Evolutionary conservation across 177 flowering plant species (phyloP), one percentile per base, ranked within the genome.

Genomic region (Vitis hybrid): DNA sequence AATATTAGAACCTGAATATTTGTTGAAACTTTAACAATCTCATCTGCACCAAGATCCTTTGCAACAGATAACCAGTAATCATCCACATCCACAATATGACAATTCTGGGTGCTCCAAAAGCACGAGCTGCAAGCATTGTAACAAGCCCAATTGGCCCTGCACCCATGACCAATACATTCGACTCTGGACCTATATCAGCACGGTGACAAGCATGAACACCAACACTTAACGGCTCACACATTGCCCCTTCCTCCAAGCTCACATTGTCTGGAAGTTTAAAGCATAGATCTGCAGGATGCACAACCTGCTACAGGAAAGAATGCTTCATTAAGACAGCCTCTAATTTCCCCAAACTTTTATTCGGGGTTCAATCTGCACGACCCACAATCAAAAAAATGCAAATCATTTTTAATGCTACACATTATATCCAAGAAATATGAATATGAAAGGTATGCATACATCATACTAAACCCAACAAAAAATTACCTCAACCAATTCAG

Each of bases 101-200:
- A 65, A 96, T 83, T 73, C 77, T 82, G 8, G 95, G 94, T 52
- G 91, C 89, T 51, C 98, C 97, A 81, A 93, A 96, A 70, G 97
- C 97, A 60, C 92, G 94, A 64, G 98, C 97, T 18, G 94, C 82
- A 11, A 91, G 82, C 96, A 96, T 51, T 14, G 95, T 85, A n/a
- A 96, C 95, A n/a, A 92, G 94, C 56, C 99, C 99, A 14, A 96
- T 93, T 2, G 99, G 97, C 21, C 99, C 97, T 1, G 98, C 98
- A 68, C 98, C 98, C 91, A 93, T 88, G 65, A 91, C 75, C 82
- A 93, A 72, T 0, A 91, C 94, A 70, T 83, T 92, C 32, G 91
- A 91, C 75, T 92, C 98, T 1, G 98, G 90, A 59, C 97, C 93
- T 74, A 91, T 70, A 58, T 83, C 74, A 59, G 97, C 97, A 64